A percentile compares a stretch with the other conserved stretches of the same genome.
Evolutionary conservation across 805 yeast genomes (phyloP).

Genomic region (Cyberlindnera euphorbiiphila): DNA sequence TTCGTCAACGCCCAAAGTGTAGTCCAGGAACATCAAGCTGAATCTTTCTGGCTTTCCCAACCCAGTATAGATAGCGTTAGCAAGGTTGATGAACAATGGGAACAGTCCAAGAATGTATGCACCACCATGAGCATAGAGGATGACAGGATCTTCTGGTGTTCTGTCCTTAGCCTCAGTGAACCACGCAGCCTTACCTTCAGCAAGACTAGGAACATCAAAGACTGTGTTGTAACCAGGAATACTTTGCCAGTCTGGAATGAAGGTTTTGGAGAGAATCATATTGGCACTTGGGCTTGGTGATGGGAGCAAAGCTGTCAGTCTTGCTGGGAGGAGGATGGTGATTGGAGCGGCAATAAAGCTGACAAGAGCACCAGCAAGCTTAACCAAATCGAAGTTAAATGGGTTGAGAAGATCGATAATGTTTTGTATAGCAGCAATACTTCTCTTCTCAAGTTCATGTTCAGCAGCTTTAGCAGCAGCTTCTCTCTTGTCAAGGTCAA

Average conservation of each 20-base stretch:
- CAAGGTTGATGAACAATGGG: conserved; percentile 8
- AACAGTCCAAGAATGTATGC: conserved; percentile 13
- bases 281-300: conserved; percentile 7
- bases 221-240: conserved; percentile 6
- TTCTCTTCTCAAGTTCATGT: no score
- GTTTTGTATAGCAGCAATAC: conserved; percentile 2
- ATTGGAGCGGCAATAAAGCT: conserved; percentile 4
- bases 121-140: conserved; percentile 17
- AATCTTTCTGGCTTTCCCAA: conserved; percentile 17
- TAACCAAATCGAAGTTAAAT: conserved; percentile 6
- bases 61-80: conserved; percentile 2
- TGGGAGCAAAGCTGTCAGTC: conserved; percentile 2
- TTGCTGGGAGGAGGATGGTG: conserved; percentile 6
- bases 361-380: conserved; percentile 8
- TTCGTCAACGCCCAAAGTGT: conserved; percentile 25
- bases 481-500: conserved; percentile 8
- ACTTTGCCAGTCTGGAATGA: conserved; percentile 2
- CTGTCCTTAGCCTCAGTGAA: conserved; percentile 28
- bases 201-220: conserved; percentile 5
- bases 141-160: conserved; percentile 15
- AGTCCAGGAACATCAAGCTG: conserved; percentile 28
- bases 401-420: conserved; percentile 3
- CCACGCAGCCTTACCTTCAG: conserved; percentile 6
- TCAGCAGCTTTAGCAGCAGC: conserved; percentile 2
- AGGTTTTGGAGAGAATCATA: conserved; percentile 6